Conservation (phyloP, 2,329 filamentous ascomycete genomes). For the Parascedosporium putredinis region DNA sequence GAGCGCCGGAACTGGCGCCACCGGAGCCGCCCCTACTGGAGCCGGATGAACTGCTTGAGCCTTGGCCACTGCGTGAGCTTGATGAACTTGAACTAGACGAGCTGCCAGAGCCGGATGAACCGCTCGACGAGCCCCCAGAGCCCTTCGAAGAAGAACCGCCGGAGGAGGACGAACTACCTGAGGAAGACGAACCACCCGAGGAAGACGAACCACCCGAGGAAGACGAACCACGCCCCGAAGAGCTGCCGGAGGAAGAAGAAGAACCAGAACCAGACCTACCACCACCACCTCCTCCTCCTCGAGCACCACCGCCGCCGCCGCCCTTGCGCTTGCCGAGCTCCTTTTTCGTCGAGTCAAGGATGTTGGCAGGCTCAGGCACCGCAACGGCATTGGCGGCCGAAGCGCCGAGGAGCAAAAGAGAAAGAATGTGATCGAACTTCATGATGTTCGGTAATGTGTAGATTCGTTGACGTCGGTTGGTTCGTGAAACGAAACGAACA, state of each 20-base stretch:
- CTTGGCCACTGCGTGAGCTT: conserved; percentile 5
- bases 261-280: conserved; percentile 13
- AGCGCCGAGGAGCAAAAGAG: conserved; percentile 10
- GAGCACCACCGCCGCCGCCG: conserved; percentile 43
- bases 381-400: conserved; percentile 17
- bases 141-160: conserved; percentile 6
- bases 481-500: not conserved
- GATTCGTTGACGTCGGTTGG: not conserved
- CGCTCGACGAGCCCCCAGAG: conserved; percentile 15
- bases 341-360: conserved; percentile 16
- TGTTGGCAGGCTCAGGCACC: conserved; percentile 13
- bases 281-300: conserved; percentile 25
- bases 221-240: conserved; percentile 12
- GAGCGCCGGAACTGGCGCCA: conserved; percentile 51
- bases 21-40: too few relatives aligned
- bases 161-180: conserved; percentile 12
- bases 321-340: conserved; percentile 52
- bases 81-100: conserved; percentile 3
- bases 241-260: conserved; percentile 7
- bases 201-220: conserved; percentile 16
- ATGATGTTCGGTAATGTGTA: conserved; percentile 18
- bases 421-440: conserved; percentile 21
- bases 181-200: not conserved
- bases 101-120: not conserved
- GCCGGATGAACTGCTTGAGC: conserved; percentile 5